These are phyloP conservation scores for Chytriomyces confervae DNA, from an alignment of 192 early-diverging fungal genomes.

Conservation along the genomic window DNA sequence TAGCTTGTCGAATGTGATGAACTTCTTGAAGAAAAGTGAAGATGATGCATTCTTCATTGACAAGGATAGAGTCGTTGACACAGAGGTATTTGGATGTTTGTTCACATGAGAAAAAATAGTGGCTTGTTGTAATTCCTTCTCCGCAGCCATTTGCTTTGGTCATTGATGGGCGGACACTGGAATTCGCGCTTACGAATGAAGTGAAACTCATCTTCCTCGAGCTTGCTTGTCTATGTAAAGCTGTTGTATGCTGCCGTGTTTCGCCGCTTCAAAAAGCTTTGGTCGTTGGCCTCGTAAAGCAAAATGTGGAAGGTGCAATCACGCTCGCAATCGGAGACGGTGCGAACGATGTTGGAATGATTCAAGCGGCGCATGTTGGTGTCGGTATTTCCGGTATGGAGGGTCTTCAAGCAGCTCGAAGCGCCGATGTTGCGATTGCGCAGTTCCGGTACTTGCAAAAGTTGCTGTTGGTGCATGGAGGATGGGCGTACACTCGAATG, in stretches of 20 bases:
- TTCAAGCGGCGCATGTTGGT: slow-evolving; percentile 98
- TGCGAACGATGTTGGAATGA: slow-evolving; percentile 99
- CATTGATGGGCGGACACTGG: slow-evolving; percentile 92
- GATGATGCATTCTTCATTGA: slow-evolving; percentile 39
- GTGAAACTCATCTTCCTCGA: slow-evolving; percentile 74
- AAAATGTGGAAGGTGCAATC: slow-evolving; percentile 78
- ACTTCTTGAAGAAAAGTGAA: background rate
- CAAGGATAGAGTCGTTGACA: slow-evolving; percentile 49
- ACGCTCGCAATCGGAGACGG: slow-evolving; percentile 98
- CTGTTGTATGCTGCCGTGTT: slow-evolving; percentile 97
- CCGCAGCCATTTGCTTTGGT: slow-evolving; percentile 80
- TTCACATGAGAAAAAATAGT: background rate
- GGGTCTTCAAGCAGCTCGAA: slow-evolving; percentile 94
- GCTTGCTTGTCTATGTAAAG: slow-evolving; percentile 89
- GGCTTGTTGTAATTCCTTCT: background rate
- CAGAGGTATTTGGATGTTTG: slow-evolving; percentile 36
- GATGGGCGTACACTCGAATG: slow-evolving; percentile 95
- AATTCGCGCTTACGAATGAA: slow-evolving; percentile 87
- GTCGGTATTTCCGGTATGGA: slow-evolving; percentile 96
- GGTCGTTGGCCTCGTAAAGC: slow-evolving; percentile 95
- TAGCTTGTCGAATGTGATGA: background rate
- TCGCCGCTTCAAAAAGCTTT: slow-evolving; percentile 98
- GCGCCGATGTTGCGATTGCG: slow-evolving; percentile 96
- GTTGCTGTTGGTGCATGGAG: slow-evolving; percentile 94
- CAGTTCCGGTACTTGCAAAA: slow-evolving; percentile 96